Base-by-base conservation (phyloP, 352 stramenopile species). In the Phytopythium cucurbitacearum region DNA sequence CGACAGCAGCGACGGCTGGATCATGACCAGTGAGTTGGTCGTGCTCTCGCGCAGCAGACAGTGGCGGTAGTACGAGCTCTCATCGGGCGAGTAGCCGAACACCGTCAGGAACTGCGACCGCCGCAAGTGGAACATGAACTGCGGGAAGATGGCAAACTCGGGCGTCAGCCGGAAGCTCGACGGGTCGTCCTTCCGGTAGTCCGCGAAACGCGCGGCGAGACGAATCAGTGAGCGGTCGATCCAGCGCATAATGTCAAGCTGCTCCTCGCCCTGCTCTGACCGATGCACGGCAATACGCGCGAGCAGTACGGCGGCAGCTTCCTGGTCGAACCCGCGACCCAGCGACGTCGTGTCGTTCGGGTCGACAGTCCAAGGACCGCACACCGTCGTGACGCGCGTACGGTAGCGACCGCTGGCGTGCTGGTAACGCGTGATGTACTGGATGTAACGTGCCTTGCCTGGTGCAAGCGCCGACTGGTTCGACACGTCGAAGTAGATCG, bases 111-210 rank as follows among this genome's bases (percentile, higher is more conserved):
- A 99, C 76, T 99, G 97, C 41, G 96, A 99, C 34, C 98, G 84
- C 38, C 98, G 87, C 51, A 99, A 65, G 80, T 99, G 97, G 78
- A 99, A 99, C 88, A 99, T 98, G 70, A 99, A 99, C 76, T 99
- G 97, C 45, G 98, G 97, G 73, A 99, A 99, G 58, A 99, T 97
- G 50, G 89, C 91, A 64, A 99, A 99, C 84, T 99, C 96, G 16
- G 91, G 81, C 46, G 92, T 91, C 40, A 99, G 77, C 0, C 92
- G 85, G 72, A 99, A 99, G 39, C 80, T 97, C 51, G 82, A 95
- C 35, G 96, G 95, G 65, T 99, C 94, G 67, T 99, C 97, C 64
- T 98, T 98, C 57, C 89, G 77, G 73, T 99, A 99, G 58, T 99
- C 91, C 10, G 97, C 98, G 73, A 99, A 99, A 56, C 98, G 98